A percentile compares a stretch with the other conserved stretches of the same genome.
Evolutionary conservation across 2,329 filamentous ascomycete genomes (phyloP).

Genomic region (Torrubiellomyces zombiae): DNA sequence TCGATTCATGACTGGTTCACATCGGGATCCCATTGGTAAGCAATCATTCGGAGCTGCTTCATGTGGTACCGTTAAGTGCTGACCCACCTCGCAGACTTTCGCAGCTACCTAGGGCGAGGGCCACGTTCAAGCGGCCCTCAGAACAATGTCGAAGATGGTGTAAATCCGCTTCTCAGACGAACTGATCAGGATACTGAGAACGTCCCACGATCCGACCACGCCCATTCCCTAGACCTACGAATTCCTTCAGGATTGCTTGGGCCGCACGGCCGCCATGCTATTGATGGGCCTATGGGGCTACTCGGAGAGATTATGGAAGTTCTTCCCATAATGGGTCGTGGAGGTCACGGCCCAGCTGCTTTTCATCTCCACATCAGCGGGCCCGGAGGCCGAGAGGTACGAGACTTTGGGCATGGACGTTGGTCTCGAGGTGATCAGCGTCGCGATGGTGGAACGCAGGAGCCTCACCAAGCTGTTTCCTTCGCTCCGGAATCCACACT

Average conservation of each 20-base stretch:
- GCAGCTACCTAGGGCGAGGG: conserved; percentile 30
- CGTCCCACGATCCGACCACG: conserved; percentile 29
- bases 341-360: conserved; percentile 30
- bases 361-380: conserved; percentile 44
- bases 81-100: conserved; percentile 22
- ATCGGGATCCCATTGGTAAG: conserved; percentile 36
- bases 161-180: conserved; percentile 73
- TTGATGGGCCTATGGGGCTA: conserved; percentile 36
- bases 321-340: conserved; percentile 28
- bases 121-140: conserved; percentile 36
- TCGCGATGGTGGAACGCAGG: conserved; percentile 30
- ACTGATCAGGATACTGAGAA: conserved; percentile 25
- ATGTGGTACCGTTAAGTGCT: too few relatives aligned
- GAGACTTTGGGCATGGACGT: conserved; percentile 28
- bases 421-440: conserved; percentile 30
- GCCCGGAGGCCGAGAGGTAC: conserved; percentile 29
- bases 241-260: conserved; percentile 29
- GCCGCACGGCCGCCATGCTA: conserved; percentile 16
- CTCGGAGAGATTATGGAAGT: conserved; percentile 40
- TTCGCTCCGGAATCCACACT: conserved; percentile 59
- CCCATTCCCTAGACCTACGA: conserved; percentile 37
- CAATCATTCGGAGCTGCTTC: too few relatives aligned
- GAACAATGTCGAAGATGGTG: conserved; percentile 57
- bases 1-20: conserved; percentile 33
- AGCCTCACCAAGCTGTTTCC: conserved; percentile 57